phyloP scores from a whole-genome alignment of 768 basidiomycete genomes.

The Pleurotus giganteus region DNA sequence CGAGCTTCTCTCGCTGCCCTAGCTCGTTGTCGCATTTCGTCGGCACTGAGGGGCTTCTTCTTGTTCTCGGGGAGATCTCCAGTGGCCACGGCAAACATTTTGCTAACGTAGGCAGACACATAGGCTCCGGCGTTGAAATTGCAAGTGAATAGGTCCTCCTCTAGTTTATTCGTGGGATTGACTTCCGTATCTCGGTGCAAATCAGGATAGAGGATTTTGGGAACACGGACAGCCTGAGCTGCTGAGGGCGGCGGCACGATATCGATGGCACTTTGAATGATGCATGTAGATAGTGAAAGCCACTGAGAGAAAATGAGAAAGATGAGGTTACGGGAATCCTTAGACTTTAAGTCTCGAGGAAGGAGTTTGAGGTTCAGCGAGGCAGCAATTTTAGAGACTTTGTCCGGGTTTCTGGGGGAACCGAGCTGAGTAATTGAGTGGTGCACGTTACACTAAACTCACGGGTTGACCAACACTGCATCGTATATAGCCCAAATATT shows the following conservation, averaged over 20 bases:
- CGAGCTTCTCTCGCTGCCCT: conserved; percentile 46
- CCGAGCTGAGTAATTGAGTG: conserved; percentile 10
- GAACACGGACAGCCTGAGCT: conserved; percentile 82
- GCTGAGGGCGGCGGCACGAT: conserved; percentile 84
- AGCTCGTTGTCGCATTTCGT: conserved; percentile 74
- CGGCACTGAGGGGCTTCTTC: conserved; percentile 70
- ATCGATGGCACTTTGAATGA: conserved; percentile 91
- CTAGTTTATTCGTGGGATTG: conserved; percentile 75
- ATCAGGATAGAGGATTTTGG: conserved; percentile 89
- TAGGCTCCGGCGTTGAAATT: conserved; percentile 53
- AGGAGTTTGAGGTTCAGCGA: conserved; percentile 80
- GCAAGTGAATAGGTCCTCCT: conserved; percentile 77
- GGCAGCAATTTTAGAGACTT: conserved; percentile 82
- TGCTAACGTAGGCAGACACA: conserved; percentile 89
- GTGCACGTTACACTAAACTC: conserved; percentile 32
- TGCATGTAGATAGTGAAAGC: conserved; percentile 90
- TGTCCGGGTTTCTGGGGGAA: conserved; percentile 75
- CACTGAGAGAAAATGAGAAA: conserved; percentile 91
- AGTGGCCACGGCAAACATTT: conserved; percentile 92
- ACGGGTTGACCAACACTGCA: conserved; percentile 87
- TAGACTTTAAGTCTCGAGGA: conserved; percentile 88
- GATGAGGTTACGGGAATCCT: conserved; percentile 83
- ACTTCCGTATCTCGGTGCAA: conserved; percentile 52
- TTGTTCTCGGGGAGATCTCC: conserved; percentile 87
- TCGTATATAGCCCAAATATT: conserved; percentile 98